These are phyloP conservation scores for Erysimum pusillum DNA, from an alignment of 441 rosid genomes.

Conservation along the genomic window DNA sequence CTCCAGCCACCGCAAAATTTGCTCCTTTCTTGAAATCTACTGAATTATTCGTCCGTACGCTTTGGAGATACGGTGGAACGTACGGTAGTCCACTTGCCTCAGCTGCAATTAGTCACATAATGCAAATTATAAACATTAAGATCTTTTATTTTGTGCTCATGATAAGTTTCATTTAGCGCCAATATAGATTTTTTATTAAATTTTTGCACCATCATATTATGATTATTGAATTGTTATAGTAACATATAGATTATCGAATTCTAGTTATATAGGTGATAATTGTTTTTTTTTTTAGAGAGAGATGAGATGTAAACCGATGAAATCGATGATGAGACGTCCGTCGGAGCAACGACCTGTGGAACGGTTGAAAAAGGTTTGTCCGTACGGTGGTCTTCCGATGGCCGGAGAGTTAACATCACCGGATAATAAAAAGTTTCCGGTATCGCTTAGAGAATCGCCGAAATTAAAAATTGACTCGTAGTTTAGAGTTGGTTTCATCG, in stretches of 20 bases:
- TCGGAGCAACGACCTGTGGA: slow-evolving; percentile 79
- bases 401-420: slow-evolving; percentile 59
- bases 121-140: not conserved
- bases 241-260: not conserved
- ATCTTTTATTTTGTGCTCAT: not conserved
- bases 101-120: slow-evolving; percentile 51
- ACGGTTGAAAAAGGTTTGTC: slow-evolving; percentile 63
- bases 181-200: too few relatives aligned
- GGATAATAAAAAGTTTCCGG: slow-evolving; percentile 71
- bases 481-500: slow-evolving; percentile 29
- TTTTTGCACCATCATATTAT: too few relatives aligned
- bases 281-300: not conserved
- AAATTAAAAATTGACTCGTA: slow-evolving; percentile 74
- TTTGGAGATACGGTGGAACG: slow-evolving; percentile 63
- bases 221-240: too few relatives aligned
- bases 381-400: slow-evolving; percentile 68
- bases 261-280: not conserved
- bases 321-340: slow-evolving; percentile 82
- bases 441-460: slow-evolving; percentile 84
- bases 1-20: slow-evolving; percentile 83
- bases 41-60: slow-evolving; percentile 34
- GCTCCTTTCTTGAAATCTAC: slow-evolving; percentile 53
- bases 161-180: not conserved
- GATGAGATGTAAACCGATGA: slow-evolving; percentile 56
- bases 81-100: slow-evolving; percentile 71